Percentiles rank a stretch among this genome's conserved stretches.
Evolutionary conservation across 2,329 filamentous ascomycete genomes (phyloP).

Genomic region (Tolypocladium nubicola): DNA sequence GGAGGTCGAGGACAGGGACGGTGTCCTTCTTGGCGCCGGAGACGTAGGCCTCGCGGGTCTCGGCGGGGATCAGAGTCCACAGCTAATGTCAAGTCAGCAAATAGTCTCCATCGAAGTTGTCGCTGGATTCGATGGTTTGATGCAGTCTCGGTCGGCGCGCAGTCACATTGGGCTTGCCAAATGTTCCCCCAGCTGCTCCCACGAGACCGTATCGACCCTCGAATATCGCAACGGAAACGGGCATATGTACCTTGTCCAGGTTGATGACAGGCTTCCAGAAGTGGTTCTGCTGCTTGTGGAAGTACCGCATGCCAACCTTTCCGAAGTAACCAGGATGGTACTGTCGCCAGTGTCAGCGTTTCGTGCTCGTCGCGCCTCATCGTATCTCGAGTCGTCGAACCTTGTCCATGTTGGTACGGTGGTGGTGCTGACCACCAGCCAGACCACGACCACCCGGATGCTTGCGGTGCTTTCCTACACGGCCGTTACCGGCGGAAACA

Average conservation of each 20-base stretch:
- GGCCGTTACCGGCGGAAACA: conserved; percentile 96
- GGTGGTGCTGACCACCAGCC: conserved; percentile 97
- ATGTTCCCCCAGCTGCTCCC: neutral
- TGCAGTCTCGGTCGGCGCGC: neutral
- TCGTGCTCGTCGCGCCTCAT: conserved; percentile 1
- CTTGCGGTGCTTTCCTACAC: conserved; percentile 98
- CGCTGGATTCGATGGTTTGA: neutral
- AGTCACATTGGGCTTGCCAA: neutral
- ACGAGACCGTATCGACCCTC: neutral
- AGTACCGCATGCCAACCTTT: conserved; percentile 92
- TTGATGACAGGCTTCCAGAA: conserved; percentile 99
- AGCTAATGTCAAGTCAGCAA: conserved; percentile 47
- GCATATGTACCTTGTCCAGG: conserved; percentile 74
- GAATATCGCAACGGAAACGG: conserved; percentile 1
- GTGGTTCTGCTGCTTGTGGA: conserved; percentile 92
- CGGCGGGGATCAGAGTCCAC: conserved; percentile 86
- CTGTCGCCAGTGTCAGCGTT: conserved; percentile 34
- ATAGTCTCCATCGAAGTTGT: neutral
- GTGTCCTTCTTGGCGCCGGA: conserved; percentile 72
- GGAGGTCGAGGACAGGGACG: conserved; percentile 95
- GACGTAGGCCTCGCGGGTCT: conserved; percentile 91
- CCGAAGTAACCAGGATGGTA: conserved; percentile 99
- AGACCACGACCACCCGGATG: conserved; percentile 71
- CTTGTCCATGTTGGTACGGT: conserved; percentile 55
- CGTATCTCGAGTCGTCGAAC: conserved; percentile 45